These are phyloP conservation scores for Theileria luwenshuni DNA, from an alignment of 169 alveolate species.

Conservation along the genomic window DNA sequence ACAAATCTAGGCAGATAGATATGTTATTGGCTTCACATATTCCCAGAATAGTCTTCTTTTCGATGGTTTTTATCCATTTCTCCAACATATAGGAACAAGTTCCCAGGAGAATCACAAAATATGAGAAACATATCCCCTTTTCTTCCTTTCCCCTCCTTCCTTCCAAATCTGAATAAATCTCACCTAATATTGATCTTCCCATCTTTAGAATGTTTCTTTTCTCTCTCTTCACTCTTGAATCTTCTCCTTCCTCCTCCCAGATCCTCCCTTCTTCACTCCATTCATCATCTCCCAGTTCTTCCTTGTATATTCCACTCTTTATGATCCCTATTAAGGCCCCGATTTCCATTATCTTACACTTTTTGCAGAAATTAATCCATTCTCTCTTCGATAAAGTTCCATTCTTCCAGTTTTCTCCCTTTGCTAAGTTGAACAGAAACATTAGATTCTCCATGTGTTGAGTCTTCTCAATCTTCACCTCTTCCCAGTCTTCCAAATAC, in stretches of 20 bases:
- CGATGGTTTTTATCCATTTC: slow-evolving; percentile 48
- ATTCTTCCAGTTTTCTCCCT: slow-evolving; percentile 62
- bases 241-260: background rate
- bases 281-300: slow-evolving; percentile 10
- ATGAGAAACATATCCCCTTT: slow-evolving; percentile 50
- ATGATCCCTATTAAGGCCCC: background rate
- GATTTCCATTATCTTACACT: background rate
- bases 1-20: background rate
- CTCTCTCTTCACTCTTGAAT: too few relatives aligned
- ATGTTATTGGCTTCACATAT: slow-evolving; percentile 21
- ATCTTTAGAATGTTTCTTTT: too few relatives aligned
- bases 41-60: slow-evolving; percentile 50
- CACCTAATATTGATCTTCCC: background rate
- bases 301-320: too few relatives aligned
- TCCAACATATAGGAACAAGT: slow-evolving; percentile 49
- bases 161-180: slow-evolving; percentile 21
- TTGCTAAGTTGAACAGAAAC: slow-evolving; percentile 48
- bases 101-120: slow-evolving; percentile 51
- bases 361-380: slow-evolving; percentile 43
- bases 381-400: slow-evolving; percentile 46
- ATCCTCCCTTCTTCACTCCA: background rate
- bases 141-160: slow-evolving; percentile 50
- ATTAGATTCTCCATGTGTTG: slow-evolving; percentile 31
- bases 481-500: slow-evolving; percentile 39
- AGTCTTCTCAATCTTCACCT: slow-evolving; percentile 17